Percentiles rank a stretch among this genome's conserved stretches.
phyloP scores from a whole-genome alignment of 2,329 filamentous ascomycete genomes.

The Fusarium metavorans region DNA sequence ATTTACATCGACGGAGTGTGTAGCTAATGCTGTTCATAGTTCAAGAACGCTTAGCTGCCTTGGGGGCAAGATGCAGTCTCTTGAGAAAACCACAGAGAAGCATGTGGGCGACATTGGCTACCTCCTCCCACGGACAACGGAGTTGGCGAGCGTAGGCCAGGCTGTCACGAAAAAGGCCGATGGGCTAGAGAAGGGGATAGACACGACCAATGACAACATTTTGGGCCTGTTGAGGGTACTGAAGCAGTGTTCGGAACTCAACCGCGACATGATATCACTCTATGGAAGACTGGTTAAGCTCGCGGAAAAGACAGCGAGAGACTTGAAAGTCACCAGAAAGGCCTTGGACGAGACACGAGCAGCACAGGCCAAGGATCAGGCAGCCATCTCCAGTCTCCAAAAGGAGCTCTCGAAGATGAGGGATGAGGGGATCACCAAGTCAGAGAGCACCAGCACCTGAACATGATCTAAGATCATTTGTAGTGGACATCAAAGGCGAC shows the following conservation, averaged over 20 bases:
- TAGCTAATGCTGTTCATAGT: background rate
- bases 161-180: background rate
- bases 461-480: background rate
- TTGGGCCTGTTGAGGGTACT: background rate
- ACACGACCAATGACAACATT: background rate
- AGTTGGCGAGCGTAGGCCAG: background rate
- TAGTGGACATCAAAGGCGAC: background rate
- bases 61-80: background rate
- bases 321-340: background rate
- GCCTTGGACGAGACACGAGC: background rate
- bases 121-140: background rate
- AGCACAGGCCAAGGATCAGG: background rate
- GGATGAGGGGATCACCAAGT: background rate
- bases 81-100: background rate
- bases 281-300: background rate
- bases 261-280: background rate
- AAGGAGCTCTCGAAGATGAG: background rate
- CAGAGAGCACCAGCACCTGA: background rate
- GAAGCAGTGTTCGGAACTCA: background rate
- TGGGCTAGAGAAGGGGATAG: background rate
- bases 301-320: background rate
- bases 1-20: background rate
- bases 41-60: background rate
- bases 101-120: background rate
- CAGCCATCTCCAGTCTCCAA: background rate